Percentiles rank a stretch among this genome's conserved stretches.
These are phyloP conservation scores for Gonapodya prolifera DNA, from an alignment of 192 early-diverging fungal species.

Conservation along the genomic window DNA sequence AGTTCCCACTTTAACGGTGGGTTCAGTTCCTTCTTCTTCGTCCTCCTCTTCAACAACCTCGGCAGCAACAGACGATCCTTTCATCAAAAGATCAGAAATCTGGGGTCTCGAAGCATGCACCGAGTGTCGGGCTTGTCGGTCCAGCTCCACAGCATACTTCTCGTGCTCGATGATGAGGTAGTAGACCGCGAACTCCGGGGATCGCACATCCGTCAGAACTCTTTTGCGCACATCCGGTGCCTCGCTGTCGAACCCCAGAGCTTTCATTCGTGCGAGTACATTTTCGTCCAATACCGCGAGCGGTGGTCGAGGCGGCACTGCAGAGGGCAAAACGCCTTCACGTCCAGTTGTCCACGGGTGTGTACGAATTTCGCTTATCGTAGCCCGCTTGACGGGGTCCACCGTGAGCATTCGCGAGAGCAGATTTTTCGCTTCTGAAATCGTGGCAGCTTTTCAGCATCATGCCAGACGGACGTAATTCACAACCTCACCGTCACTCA, in stretches of 20 bases:
- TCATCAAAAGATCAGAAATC: background rate
- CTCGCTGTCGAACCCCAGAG: background rate
- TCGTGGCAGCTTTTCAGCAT: too few species aligned
- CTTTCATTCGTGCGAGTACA: background rate
- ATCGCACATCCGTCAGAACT: background rate
- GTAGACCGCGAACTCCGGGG: background rate
- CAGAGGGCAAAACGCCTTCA: background rate
- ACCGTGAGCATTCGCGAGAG: constrained; percentile 78
- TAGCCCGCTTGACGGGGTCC: constrained; percentile 63
- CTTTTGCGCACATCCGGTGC: background rate
- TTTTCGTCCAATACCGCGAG: background rate
- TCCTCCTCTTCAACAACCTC: background rate
- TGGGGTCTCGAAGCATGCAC: background rate
- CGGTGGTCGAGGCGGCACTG: background rate
- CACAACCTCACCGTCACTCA: background rate
- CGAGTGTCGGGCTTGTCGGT: background rate
- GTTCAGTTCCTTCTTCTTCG: background rate
- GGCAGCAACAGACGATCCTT: background rate
- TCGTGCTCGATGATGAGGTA: background rate
- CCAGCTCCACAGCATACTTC: background rate
- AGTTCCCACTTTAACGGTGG: background rate
- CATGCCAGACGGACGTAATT: too few species aligned
- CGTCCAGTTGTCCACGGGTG: constrained; percentile 68
- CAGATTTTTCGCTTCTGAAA: constrained; percentile 69
- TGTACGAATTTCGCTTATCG: constrained; percentile 63